phyloP scores from a whole-genome alignment of 2,329 filamentous ascomycete genomes.

The Mollisiaceae sp. region DNA sequence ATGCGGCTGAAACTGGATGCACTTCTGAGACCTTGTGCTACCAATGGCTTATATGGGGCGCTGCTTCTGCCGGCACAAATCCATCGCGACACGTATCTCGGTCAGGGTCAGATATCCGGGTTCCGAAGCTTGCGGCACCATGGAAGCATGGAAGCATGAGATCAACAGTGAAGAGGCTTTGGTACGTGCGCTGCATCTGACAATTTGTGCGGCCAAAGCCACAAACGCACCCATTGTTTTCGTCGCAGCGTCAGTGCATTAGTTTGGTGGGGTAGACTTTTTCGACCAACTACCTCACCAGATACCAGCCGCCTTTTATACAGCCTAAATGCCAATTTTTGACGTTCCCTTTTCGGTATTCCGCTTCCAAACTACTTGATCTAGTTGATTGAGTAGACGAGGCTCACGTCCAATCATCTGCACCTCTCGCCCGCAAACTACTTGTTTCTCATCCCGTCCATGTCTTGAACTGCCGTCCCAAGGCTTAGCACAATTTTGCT shows the following conservation, averaged over 20 bases:
- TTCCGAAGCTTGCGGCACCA: background rate
- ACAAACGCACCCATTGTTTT: background rate
- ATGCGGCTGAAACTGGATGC: slow-evolving; percentile 8
- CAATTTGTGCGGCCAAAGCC: slow-evolving; percentile 8
- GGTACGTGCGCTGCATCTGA: slow-evolving; percentile 10
- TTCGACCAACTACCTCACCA: background rate
- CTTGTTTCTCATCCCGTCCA: background rate
- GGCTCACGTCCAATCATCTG: background rate
- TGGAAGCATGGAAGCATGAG: too few species aligned
- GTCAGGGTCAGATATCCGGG: background rate
- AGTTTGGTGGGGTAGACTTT: background rate
- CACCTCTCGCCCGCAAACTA: background rate
- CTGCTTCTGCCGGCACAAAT: background rate
- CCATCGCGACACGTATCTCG: background rate
- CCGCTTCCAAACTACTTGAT: background rate
- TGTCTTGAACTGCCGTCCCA: background rate
- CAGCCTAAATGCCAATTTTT: slow-evolving; percentile 11
- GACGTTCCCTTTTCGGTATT: background rate
- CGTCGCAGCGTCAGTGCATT: background rate
- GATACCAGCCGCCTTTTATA: background rate
- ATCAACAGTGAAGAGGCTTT: background rate
- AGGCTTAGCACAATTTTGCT: background rate
- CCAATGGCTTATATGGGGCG: background rate
- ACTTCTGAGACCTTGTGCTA: background rate
- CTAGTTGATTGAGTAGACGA: background rate